These are phyloP conservation scores for Didymella exigua DNA, from an alignment of 2,329 filamentous ascomycete species.

Conservation along the genomic window DNA sequence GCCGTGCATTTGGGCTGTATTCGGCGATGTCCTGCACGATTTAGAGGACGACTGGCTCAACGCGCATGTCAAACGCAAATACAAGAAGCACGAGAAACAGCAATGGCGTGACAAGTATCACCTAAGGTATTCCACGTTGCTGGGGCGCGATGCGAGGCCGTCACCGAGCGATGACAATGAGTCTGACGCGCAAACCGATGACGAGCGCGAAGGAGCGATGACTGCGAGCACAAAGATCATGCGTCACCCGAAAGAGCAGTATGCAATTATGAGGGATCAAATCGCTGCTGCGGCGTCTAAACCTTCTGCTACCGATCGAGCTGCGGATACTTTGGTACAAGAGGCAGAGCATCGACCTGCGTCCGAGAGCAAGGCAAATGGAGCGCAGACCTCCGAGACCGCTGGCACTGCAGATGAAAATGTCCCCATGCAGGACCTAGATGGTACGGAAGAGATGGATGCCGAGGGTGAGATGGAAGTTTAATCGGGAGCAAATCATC, in stretches of 20 bases:
- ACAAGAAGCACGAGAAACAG: slow-evolving; percentile 25
- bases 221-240: slow-evolving; percentile 21
- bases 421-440: slow-evolving; percentile 20
- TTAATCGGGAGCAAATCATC: background rate
- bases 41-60: slow-evolving; percentile 39
- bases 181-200: background rate
- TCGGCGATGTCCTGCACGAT: slow-evolving; percentile 39
- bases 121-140: slow-evolving; percentile 23
- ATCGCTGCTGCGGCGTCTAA: slow-evolving; percentile 1
- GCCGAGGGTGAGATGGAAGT: slow-evolving; percentile 33
- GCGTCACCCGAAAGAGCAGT: slow-evolving; percentile 28
- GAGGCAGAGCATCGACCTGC: background rate
- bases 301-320: background rate
- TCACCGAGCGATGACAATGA: background rate
- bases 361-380: background rate
- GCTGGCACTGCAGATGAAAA: background rate
- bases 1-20: slow-evolving; percentile 39
- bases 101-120: slow-evolving; percentile 34
- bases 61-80: slow-evolving; percentile 37
- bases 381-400: background rate
- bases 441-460: slow-evolving; percentile 22
- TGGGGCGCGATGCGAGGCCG: background rate
- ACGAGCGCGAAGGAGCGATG: background rate
- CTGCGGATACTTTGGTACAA: background rate
- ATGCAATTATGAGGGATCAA: slow-evolving; percentile 20